A percentile compares a stretch with the other conserved stretches of the same genome.
Conservation (phyloP, 441 rosid species). For the Erodium texanum region DNA sequence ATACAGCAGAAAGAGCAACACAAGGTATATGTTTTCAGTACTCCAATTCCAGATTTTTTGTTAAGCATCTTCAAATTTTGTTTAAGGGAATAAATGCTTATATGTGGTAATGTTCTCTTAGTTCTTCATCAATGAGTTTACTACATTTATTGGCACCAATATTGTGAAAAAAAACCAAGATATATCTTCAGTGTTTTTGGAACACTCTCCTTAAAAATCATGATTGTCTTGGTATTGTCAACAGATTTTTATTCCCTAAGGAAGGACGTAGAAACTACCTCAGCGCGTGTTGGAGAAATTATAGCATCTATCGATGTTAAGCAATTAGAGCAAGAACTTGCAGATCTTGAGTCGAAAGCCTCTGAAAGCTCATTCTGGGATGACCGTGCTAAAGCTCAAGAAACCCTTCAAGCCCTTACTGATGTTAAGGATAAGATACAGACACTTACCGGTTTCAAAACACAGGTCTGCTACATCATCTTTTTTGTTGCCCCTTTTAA, state of each 20-base stretch:
- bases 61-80: not conserved
- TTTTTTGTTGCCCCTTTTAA: not conserved
- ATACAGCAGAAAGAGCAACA: constrained; percentile 58
- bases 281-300: constrained; percentile 60
- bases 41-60: not conserved
- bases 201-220: not conserved
- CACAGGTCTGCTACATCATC: constrained; percentile 31
- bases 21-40: constrained; percentile 37
- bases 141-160: not conserved
- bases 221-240: constrained; percentile 9
- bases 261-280: constrained; percentile 63
- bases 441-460: constrained; percentile 53
- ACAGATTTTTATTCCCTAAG: constrained; percentile 77
- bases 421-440: constrained; percentile 68
- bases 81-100: not conserved
- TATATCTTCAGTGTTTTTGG: no score
- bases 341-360: constrained; percentile 54
- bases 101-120: no score
- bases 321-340: constrained; percentile 47
- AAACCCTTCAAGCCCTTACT: constrained; percentile 52
- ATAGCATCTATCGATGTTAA: constrained; percentile 47
- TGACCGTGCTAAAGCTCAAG: constrained; percentile 69
- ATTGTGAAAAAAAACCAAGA: no score
- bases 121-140: not conserved
- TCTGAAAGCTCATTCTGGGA: constrained; percentile 75